Percentiles rank a stretch among this genome's conserved stretches.
Conservation (phyloP, 2,329 filamentous ascomycete species). For the Lasiodiplodia citricola region DNA sequence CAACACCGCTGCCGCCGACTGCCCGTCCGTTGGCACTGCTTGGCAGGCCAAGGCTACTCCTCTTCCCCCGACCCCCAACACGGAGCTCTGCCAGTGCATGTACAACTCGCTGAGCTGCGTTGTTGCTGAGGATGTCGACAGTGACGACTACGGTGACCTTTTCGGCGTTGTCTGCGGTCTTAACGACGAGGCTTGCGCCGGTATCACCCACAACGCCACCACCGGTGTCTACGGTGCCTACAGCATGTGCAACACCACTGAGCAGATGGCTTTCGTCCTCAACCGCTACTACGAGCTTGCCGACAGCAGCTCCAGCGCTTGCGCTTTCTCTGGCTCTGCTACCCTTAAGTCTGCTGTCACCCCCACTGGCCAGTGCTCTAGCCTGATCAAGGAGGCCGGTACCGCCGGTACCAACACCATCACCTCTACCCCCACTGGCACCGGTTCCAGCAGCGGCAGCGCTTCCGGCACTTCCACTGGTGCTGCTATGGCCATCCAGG, state of each 20-base stretch:
- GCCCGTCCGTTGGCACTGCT: constrained; percentile 67
- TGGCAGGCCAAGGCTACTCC: constrained; percentile 72
- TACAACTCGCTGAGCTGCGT: constrained; percentile 73
- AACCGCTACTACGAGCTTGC: constrained; percentile 73
- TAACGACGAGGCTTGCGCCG: constrained; percentile 63
- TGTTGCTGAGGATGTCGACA: constrained; percentile 62
- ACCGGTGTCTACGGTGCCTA: constrained; percentile 76
- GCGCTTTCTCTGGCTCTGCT: constrained; percentile 73
- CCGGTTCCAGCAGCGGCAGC: constrained; percentile 34
- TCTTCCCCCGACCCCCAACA: constrained; percentile 84
- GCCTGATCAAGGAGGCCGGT: constrained; percentile 67
- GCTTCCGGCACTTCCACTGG: constrained; percentile 32
- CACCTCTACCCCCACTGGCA: constrained; percentile 52
- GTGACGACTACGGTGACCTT: constrained; percentile 66
- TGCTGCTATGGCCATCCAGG: constrained; percentile 50
- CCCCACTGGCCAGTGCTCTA: constrained; percentile 59
- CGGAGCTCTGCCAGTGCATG: constrained; percentile 86
- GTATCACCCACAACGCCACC: constrained; percentile 70
- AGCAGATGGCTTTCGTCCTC: constrained; percentile 76
- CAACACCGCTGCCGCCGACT: constrained; percentile 70
- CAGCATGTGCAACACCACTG: constrained; percentile 73
- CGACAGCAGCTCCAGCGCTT: constrained; percentile 62
- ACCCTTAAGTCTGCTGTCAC: constrained; percentile 56
- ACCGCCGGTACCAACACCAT: constrained; percentile 64
- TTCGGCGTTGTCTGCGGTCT: constrained; percentile 77